Percentiles rank a stretch among this genome's conserved stretches.
phyloP scores from a whole-genome alignment of 1,139 yeast species.

The Magnusiomyces ingens region DNA sequence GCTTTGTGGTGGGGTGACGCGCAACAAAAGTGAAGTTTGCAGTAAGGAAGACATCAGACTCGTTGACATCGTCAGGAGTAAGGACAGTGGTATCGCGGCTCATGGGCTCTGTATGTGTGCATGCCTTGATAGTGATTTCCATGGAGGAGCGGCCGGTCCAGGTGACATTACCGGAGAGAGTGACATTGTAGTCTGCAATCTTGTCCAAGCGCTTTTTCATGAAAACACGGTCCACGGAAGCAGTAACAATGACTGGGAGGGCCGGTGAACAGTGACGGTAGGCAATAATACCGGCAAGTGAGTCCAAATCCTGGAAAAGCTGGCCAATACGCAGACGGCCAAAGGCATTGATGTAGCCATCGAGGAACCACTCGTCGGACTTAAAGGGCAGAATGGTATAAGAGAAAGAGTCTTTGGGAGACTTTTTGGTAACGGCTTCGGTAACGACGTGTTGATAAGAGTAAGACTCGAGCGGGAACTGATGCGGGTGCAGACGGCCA shows the following conservation, averaged over 20 bases:
- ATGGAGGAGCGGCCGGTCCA: slow-evolving; percentile 94
- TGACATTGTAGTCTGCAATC: slow-evolving; percentile 64
- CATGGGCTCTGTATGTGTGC: slow-evolving; percentile 51
- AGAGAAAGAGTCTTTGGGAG: slow-evolving; percentile 70
- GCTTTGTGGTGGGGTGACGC: slow-evolving; percentile 82
- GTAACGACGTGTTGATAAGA: slow-evolving; percentile 50
- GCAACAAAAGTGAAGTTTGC: slow-evolving; percentile 96
- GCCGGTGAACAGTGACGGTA: slow-evolving; percentile 85
- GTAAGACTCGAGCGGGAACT: slow-evolving; percentile 37
- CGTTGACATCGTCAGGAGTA: slow-evolving; percentile 37
- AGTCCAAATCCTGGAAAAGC: slow-evolving; percentile 84
- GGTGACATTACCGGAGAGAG: slow-evolving; percentile 80
- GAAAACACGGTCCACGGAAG: slow-evolving; percentile 86
- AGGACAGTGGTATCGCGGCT: slow-evolving; percentile 29
- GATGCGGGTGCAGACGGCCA: slow-evolving; percentile 13
- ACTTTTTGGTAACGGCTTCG: slow-evolving; percentile 61
- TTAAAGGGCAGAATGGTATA: slow-evolving; percentile 73
- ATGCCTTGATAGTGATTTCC: slow-evolving; percentile 90
- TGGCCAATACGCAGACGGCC: slow-evolving; percentile 90
- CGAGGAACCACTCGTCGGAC: slow-evolving; percentile 75
- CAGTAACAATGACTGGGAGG: slow-evolving; percentile 88
- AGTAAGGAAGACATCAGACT: slow-evolving; percentile 57
- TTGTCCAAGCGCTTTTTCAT: slow-evolving; percentile 82
- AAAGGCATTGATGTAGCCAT: slow-evolving; percentile 79
- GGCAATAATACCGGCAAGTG: slow-evolving; percentile 82